A percentile compares a stretch with the other conserved stretches of the same genome.
These are phyloP conservation scores for Sequoia sempervirens DNA, from an alignment of 75 land plant species.

Conservation along the genomic window DNA sequence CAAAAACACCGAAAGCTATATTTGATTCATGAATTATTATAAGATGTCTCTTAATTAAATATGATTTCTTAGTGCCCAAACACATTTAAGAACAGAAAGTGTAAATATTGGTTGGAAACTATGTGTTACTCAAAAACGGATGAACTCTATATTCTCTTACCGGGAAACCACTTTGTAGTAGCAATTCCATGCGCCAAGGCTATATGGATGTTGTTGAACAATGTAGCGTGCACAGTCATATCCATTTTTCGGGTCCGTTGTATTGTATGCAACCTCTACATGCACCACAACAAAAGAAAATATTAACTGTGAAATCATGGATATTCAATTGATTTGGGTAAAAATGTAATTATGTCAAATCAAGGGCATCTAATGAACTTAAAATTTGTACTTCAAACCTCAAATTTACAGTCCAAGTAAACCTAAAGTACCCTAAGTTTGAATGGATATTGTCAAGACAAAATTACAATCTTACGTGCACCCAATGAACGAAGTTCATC, in stretches of 20 bases:
- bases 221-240: conserved; percentile 67
- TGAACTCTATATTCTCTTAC: conserved; percentile 18
- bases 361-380: not conserved
- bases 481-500: conserved; percentile 76
- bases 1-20: too few species aligned
- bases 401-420: not conserved
- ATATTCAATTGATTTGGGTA: not conserved
- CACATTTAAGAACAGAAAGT: not conserved
- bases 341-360: not conserved
- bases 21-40: too few species aligned
- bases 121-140: not conserved
- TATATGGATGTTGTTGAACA: conserved; percentile 79
- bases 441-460: not conserved
- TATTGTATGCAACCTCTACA: conserved; percentile 69
- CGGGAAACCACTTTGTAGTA: conserved; percentile 78
- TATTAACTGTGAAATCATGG: not conserved
- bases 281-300: not conserved
- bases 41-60: too few species aligned
- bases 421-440: not conserved
- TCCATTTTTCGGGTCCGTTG: conserved; percentile 65
- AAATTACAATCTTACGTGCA: conserved; percentile 53
- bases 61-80: not conserved
- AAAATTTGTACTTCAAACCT: not conserved
- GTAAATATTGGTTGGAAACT: not conserved
- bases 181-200: conserved; percentile 90